Evolutionary conservation across 441 rosid genomes (phyloP).

Genomic region (Biscutella laevigata): DNA sequence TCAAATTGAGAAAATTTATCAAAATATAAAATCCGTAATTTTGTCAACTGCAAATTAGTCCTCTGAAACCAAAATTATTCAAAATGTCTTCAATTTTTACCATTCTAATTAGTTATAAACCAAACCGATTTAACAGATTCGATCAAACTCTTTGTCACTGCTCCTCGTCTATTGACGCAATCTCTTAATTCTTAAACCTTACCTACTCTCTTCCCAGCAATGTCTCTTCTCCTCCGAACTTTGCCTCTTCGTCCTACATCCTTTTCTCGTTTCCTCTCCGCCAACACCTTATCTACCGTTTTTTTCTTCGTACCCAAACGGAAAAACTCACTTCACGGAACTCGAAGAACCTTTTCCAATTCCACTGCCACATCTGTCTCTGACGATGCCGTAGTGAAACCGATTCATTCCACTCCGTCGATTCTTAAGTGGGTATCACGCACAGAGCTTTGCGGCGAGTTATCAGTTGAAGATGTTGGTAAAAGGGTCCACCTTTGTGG

Average conservation of each 20-base stretch:
- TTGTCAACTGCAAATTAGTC: too few species aligned
- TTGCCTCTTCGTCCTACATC: slow-evolving; percentile 39
- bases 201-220: slow-evolving; percentile 10
- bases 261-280: slow-evolving; percentile 25
- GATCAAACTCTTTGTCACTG: neutral
- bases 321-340: slow-evolving; percentile 15
- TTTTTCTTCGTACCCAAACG: slow-evolving; percentile 7
- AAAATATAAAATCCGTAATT: too few species aligned
- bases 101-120: neutral
- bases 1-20: too few species aligned
- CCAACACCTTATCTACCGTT: slow-evolving; percentile 15
- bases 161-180: slow-evolving; percentile 6
- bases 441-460: slow-evolving; percentile 52
- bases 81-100: too few species aligned
- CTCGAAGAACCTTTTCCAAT: slow-evolving; percentile 16
- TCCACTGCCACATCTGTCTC: slow-evolving; percentile 29
- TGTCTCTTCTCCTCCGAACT: slow-evolving; percentile 53
- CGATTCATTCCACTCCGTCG: slow-evolving; percentile 11
- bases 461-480: slow-evolving; percentile 57
- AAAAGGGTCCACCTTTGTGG: slow-evolving; percentile 78
- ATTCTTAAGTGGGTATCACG: slow-evolving; percentile 75
- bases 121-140: neutral
- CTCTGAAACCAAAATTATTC: too few species aligned
- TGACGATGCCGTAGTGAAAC: slow-evolving; percentile 16
- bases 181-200: slow-evolving; percentile 15